Evolutionary conservation across 169 alveolate genomes (phyloP).

Genomic region (Eimeria sp.): DNA sequence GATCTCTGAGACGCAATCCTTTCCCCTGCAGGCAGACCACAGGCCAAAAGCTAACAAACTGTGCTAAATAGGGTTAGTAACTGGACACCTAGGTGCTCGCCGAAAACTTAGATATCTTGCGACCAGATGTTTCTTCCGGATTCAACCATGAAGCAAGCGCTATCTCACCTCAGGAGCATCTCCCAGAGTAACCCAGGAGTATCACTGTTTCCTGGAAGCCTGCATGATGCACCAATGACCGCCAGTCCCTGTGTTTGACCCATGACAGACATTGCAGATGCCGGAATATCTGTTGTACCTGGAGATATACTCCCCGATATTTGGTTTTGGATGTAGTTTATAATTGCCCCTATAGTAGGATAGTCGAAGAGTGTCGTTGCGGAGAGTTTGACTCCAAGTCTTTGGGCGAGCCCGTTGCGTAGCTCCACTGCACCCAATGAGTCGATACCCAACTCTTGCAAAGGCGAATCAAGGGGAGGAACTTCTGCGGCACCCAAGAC

Average conservation of each 20-base stretch:
- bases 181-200: conserved; percentile 75
- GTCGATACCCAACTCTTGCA: conserved; percentile 86
- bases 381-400: conserved; percentile 84
- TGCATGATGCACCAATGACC: conserved; percentile 79
- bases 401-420: conserved; percentile 83
- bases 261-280: not conserved
- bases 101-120: not conserved
- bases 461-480: not conserved
- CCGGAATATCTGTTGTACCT: not conserved
- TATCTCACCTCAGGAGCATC: conserved; percentile 4
- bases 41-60: not conserved
- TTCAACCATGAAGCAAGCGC: conserved; percentile 80
- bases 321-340: conserved; percentile 35
- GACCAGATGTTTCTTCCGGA: too few relatives aligned
- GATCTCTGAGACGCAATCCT: conserved; percentile 84
- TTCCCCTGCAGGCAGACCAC: conserved; percentile 46
- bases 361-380: conserved; percentile 86
- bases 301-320: not conserved
- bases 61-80: not conserved
- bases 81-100: not conserved
- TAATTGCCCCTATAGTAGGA: conserved; percentile 81
- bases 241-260: conserved; percentile 47
- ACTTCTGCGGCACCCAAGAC: not conserved
- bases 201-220: conserved; percentile 71
- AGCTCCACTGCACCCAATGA: conserved; percentile 88